A percentile compares a stretch with the other conserved stretches of the same genome.
Evolutionary conservation across 495 filamentous ascomycete species (phyloP).

Genomic region (Ascobolus immersus): DNA sequence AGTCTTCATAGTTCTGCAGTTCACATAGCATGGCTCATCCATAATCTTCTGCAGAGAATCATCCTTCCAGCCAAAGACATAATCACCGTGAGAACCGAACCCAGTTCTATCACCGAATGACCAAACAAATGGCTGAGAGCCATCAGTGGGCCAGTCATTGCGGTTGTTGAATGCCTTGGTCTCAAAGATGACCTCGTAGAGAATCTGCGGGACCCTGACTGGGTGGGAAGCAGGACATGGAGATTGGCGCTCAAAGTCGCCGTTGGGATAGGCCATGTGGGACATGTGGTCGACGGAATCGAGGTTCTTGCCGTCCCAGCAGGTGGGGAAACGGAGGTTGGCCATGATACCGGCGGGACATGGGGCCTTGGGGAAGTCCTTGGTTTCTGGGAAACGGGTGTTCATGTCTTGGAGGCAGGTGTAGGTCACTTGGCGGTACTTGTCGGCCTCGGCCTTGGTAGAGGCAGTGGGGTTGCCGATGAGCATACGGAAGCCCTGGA

Average conservation of each 20-base stretch:
- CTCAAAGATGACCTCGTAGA: slow-evolving; percentile 43
- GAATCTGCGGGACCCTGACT: slow-evolving; percentile 33
- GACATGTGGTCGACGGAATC: slow-evolving; percentile 30
- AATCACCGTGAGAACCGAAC: slow-evolving; percentile 39
- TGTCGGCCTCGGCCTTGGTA: slow-evolving; percentile 21
- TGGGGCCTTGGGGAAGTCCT: slow-evolving; percentile 29
- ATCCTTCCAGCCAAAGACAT: slow-evolving; percentile 47
- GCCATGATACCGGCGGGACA: slow-evolving; percentile 38
- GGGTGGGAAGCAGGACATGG: slow-evolving; percentile 33
- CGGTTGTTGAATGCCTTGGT: slow-evolving; percentile 26
- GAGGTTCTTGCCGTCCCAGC: slow-evolving; percentile 29
- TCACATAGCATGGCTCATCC: too few relatives aligned
- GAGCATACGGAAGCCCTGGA: slow-evolving; percentile 45
- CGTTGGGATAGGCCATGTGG: slow-evolving; percentile 32
- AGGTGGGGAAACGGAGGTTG: slow-evolving; percentile 29
- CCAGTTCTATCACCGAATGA: slow-evolving; percentile 33
- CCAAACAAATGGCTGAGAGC: slow-evolving; percentile 37
- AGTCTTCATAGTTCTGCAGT: too few relatives aligned
- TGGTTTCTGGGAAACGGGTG: slow-evolving; percentile 25
- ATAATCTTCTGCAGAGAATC: slow-evolving; percentile 34
- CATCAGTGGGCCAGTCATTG: slow-evolving; percentile 27
- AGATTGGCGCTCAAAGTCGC: slow-evolving; percentile 23
- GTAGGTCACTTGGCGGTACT: slow-evolving; percentile 39
- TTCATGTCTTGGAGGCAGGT: slow-evolving; percentile 28
- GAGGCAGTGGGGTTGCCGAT: slow-evolving; percentile 30